Conservation (phyloP, 805 yeast species). For the Candida khao-thaluensis region DNA sequence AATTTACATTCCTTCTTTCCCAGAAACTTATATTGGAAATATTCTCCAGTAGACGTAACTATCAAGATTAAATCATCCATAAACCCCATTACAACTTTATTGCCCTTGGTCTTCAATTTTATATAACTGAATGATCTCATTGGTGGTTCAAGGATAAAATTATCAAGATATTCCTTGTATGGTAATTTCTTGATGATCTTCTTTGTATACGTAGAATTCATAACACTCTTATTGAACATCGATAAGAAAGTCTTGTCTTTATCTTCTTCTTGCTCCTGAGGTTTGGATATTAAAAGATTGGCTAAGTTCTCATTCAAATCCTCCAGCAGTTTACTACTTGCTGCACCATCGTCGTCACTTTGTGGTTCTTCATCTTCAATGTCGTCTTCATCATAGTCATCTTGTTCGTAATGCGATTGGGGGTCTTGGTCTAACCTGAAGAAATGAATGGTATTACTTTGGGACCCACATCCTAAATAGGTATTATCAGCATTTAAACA, state of each 20-base stretch:
- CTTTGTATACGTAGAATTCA: slow-evolving; percentile 38
- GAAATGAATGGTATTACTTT: slow-evolving; percentile 41
- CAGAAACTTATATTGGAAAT: slow-evolving; percentile 33
- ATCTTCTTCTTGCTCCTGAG: slow-evolving; percentile 10
- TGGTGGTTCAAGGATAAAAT: slow-evolving; percentile 44
- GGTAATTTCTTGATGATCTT: slow-evolving; percentile 39
- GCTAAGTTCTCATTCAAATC: slow-evolving; percentile 45
- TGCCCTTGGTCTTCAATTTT: slow-evolving; percentile 32
- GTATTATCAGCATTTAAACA: slow-evolving; percentile 33
- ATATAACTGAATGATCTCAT: slow-evolving; percentile 42
- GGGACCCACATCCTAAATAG: slow-evolving; percentile 41
- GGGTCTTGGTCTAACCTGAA: slow-evolving; percentile 23
- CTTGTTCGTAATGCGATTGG: slow-evolving; percentile 7
- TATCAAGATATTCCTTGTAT: slow-evolving; percentile 40
- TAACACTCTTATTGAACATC: slow-evolving; percentile 23
- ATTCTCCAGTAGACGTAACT: slow-evolving; percentile 37
- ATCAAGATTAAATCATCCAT: slow-evolving; percentile 31
- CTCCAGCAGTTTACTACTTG: slow-evolving; percentile 30
- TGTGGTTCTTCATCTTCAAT: slow-evolving; percentile 11
- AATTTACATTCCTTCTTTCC: slow-evolving; percentile 33
- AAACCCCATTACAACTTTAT: slow-evolving; percentile 40
- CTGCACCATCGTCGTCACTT: slow-evolving; percentile 20
- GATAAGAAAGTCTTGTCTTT: slow-evolving; percentile 10
- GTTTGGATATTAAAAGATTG: slow-evolving; percentile 32
- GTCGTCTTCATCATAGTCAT: slow-evolving; percentile 11